Base-by-base conservation (phyloP, 371 early-diverging fungal genomes). In the Massospora cicadina region DNA sequence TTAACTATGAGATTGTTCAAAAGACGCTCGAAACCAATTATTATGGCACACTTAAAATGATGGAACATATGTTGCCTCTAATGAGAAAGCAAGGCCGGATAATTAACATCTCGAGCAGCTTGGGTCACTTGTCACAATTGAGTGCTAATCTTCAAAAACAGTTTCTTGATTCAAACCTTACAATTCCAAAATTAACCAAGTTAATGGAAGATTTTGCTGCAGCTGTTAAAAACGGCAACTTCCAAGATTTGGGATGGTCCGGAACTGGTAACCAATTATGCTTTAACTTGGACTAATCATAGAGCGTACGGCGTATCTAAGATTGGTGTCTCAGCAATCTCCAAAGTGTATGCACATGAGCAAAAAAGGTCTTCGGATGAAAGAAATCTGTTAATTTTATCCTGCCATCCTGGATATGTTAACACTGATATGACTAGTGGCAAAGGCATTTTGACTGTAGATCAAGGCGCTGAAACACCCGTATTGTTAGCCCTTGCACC, bases 351-450 rank as follows among this genome's bases (percentile, higher is more conserved):
- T 31, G 67, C 67, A 12, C 55, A 64, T 17, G 43, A 43, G 17
- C 43, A 43, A 43, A 57, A 59, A 27, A 23, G 33, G n/a, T 27
- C 26, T n/a, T 55, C 27, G 13, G 67, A 67, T 54, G 58, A 58
- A 3, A 63, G 59, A 65, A 53, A 58, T 43, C 31, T 67, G 55
- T 55, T 64, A 7, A 64, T 67, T 33, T 24, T 29, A 58, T 63
- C 66, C n/a, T 67, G 67, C 12, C 56, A 56, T 65, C 67, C 67
- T 28, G 67, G 67, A 53, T 67, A 64, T 62, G 67, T 67, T 17
- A 55, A 26, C 21, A 67, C 67, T 54, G 65, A 65, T 54, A 67
- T 67, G 67, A 32, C 66, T 26, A 56, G 57, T 28, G 64, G 64
- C 17, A 31, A 12, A 12, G 67, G 64, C 25, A n/a, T 21, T 30